These are phyloP conservation scores for Buxus sempervirens DNA, from an alignment of 164 flowering plant genomes.

Conservation along the genomic window DNA sequence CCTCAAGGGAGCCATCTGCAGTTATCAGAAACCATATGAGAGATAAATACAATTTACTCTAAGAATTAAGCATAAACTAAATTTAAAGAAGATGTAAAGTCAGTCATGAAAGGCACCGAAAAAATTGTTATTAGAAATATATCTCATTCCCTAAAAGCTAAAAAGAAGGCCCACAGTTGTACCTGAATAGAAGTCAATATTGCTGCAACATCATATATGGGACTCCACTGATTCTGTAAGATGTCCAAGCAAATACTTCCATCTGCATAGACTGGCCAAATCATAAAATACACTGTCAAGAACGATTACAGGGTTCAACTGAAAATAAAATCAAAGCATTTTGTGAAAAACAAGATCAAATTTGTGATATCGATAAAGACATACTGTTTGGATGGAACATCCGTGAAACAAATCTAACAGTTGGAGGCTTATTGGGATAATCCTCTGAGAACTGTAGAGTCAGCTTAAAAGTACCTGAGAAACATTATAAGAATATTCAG, in stretches of 20 bases:
- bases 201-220: slow-evolving; percentile 39
- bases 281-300: slow-evolving; percentile 4
- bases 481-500: slow-evolving; percentile 4
- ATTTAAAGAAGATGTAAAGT: too few species aligned
- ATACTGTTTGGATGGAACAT: slow-evolving; percentile 43
- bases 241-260: slow-evolving; percentile 42
- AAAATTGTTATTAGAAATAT: background rate
- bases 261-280: slow-evolving; percentile 35
- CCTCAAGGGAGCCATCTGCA: too few species aligned
- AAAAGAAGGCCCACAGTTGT: background rate
- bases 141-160: background rate
- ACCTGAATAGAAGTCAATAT: slow-evolving; percentile 37
- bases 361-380: slow-evolving; percentile 14
- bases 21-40: too few species aligned
- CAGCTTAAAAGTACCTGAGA: slow-evolving; percentile 35
- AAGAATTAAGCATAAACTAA: too few species aligned
- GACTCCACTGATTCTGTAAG: slow-evolving; percentile 41
- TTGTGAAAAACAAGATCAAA: background rate
- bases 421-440: slow-evolving; percentile 38
- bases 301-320: background rate
- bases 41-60: too few species aligned
- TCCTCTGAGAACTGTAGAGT: slow-evolving; percentile 37
- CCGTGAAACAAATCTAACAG: slow-evolving; percentile 34
- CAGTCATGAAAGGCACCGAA: too few species aligned
- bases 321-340: background rate